Base-by-base conservation (phyloP, 495 filamentous ascomycete genomes). In the Lophiostoma macrostomum region DNA sequence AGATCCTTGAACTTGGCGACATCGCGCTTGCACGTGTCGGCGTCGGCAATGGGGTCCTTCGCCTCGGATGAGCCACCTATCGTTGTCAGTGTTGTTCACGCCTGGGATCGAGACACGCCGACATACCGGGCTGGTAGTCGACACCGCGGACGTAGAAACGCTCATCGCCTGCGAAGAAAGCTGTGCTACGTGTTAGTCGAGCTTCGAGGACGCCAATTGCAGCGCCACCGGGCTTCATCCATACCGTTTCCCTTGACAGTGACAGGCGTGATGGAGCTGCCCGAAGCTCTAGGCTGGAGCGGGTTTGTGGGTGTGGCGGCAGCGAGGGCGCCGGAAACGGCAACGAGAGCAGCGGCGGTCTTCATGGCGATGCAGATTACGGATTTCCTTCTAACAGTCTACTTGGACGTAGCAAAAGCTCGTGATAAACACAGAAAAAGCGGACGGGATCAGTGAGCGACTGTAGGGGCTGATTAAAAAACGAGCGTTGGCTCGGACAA, bases 91-190 rank as follows among this genome's bases (percentile, higher is more conserved):
- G 4, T 37, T 18, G 16, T 36, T 5, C 14, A 31, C 25, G 35
- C 6, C 6, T 25, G 16, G 1, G 27, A 24, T 5, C 25, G 27
- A 20, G 34, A 7, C 0, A 18, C 5, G 37, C 5, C 22, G 22
- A 18, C 29, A 27, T 56, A 70, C 68, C 90, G 41, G 91, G 91
- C 69, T 96, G 91, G 72, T 95, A 96, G 76, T 96, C 91, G 58
- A 97, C 84, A 67, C 91, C 91, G 36, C 90, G 87, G 43, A 97
- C 81, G 69, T 96, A 96, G 80, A 95, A 97, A 54, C 91, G 84
- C 10, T 82, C 69, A 55, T 79, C 69, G 50, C 88, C 90, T 62
- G 85, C 77, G 76, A 90, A 96, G 79, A 96, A 96, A 43, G 91
- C 90, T 85, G 60, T 28, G 14, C 7, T 42, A 29, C 13, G n/a